phyloP scores from a whole-genome alignment of 768 basidiomycete species.

The Grammothele lineata region DNA sequence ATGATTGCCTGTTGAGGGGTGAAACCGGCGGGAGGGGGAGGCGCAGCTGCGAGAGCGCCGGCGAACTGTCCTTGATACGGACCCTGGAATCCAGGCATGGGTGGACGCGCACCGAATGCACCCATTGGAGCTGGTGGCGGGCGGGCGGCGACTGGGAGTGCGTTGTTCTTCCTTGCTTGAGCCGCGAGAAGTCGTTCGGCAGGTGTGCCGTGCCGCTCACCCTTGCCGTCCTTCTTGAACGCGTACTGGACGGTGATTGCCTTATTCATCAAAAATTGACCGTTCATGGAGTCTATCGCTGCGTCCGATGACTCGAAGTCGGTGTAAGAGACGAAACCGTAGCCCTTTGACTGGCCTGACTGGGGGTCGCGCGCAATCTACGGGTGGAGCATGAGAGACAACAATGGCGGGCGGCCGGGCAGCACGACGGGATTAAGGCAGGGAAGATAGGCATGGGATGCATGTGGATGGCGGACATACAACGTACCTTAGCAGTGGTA shows the following conservation, averaged over 20 bases:
- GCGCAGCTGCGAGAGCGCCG: constrained; percentile 64
- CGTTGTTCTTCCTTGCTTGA: constrained; percentile 94
- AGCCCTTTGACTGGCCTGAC: constrained; percentile 87
- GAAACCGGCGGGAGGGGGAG: constrained; percentile 77
- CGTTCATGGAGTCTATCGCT: constrained; percentile 95
- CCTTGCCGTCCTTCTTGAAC: constrained; percentile 99
- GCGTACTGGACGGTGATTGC: constrained; percentile 96
- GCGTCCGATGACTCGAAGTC: constrained; percentile 98
- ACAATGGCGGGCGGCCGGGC: not conserved
- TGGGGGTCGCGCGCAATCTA: constrained; percentile 91
- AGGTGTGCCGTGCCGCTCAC: constrained; percentile 93
- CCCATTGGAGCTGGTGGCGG: constrained; percentile 69
- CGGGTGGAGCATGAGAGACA: constrained; percentile 1
- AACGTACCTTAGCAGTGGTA: constrained; percentile 77
- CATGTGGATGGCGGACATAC: constrained; percentile 6
- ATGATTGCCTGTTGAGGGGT: constrained; percentile 67
- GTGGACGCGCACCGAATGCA: constrained; percentile 61
- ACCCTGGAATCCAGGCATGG: constrained; percentile 68
- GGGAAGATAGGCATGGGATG: not conserved
- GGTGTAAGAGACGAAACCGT: constrained; percentile 95
- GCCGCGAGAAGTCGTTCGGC: constrained; percentile 96
- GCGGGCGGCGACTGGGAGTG: constrained; percentile 71
- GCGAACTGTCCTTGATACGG: constrained; percentile 93
- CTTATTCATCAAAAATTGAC: constrained; percentile 98
- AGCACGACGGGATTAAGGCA: not conserved